These are phyloP conservation scores for Exophiala dermatitidis DNA, from an alignment of 2,329 filamentous ascomycete genomes.

Conservation along the genomic window DNA sequence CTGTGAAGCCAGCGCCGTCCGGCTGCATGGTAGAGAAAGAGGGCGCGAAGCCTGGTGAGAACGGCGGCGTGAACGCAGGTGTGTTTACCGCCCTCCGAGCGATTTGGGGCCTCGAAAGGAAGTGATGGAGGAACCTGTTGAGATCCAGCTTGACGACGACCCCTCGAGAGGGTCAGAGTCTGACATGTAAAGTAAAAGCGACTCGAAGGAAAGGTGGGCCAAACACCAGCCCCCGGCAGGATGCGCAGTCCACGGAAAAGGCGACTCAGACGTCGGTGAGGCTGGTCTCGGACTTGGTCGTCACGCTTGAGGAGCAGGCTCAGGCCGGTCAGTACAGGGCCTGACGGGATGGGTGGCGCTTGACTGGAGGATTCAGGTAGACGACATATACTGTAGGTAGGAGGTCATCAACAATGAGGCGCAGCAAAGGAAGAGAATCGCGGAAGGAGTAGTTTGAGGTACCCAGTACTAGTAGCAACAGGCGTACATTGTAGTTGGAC, in stretches of 20 bases:
- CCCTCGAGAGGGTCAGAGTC: conserved; percentile 15
- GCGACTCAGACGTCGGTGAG: neutral
- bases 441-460: neutral
- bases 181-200: conserved; percentile 22
- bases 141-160: conserved; percentile 21
- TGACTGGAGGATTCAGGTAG: neutral
- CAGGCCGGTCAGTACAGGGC: neutral
- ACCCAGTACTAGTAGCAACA: neutral
- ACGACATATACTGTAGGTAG: neutral
- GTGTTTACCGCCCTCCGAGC: conserved; percentile 15
- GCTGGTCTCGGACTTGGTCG: neutral
- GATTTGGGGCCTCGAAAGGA: conserved; percentile 18
- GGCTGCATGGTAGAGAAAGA: conserved; percentile 12
- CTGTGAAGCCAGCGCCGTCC: conserved; percentile 11
- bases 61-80: conserved; percentile 8
- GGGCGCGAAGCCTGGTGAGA: conserved; percentile 1
- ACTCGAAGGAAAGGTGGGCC: conserved; percentile 13
- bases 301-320: neutral
- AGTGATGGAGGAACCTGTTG: conserved; percentile 3
- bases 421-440: conserved; percentile 1
- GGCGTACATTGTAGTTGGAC: neutral
- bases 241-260: neutral
- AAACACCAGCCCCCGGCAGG: conserved; percentile 2
- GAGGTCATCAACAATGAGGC: conserved; percentile 12
- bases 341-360: neutral